Evolutionary conservation across 192 early-diverging fungal species (phyloP).

Genomic region (Linnemannia schmuckeri): DNA sequence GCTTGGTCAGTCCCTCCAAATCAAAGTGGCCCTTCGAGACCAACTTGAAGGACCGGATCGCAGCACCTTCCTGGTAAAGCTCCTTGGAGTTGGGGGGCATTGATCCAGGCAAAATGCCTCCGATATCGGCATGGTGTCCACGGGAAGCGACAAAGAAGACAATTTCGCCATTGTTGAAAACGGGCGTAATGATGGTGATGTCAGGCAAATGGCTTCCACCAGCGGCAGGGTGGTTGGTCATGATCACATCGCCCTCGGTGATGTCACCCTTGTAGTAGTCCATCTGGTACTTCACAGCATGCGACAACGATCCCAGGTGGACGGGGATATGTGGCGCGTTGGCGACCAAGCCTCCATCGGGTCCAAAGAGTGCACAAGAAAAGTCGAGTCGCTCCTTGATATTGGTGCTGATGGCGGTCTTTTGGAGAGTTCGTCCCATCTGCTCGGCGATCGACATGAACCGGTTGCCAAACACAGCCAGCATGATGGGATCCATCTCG

Average conservation of each 20-base stretch:
- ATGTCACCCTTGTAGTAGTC: slow-evolving; percentile 74
- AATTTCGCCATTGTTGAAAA: slow-evolving; percentile 83
- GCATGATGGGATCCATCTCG: slow-evolving; percentile 88
- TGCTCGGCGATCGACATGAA: slow-evolving; percentile 99
- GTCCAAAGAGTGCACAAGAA: slow-evolving; percentile 95
- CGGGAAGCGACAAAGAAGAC: slow-evolving; percentile 97
- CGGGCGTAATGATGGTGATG: slow-evolving; percentile 97
- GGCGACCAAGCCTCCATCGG: slow-evolving; percentile 85
- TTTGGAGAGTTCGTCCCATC: slow-evolving; percentile 95
- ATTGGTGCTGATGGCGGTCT: slow-evolving; percentile 95
- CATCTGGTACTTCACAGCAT: slow-evolving; percentile 95
- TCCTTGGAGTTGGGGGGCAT: slow-evolving; percentile 97
- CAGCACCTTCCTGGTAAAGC: slow-evolving; percentile 96
- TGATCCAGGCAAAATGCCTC: slow-evolving; percentile 80
- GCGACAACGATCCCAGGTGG: slow-evolving; percentile 93
- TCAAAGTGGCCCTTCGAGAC: slow-evolving; percentile 89
- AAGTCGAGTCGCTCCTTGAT: slow-evolving; percentile 99
- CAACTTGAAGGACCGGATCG: slow-evolving; percentile 89
- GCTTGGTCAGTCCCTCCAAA: slow-evolving; percentile 79
- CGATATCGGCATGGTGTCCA: slow-evolving; percentile 96
- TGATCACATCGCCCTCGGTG: slow-evolving; percentile 91
- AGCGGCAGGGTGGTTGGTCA: slow-evolving; percentile 96
- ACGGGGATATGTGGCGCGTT: slow-evolving; percentile 94
- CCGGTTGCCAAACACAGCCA: slow-evolving; percentile 93
- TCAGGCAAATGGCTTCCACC: slow-evolving; percentile 97